Conservation (phyloP, 2,329 filamentous ascomycete genomes). For the Trichoderma semiorbis region DNA sequence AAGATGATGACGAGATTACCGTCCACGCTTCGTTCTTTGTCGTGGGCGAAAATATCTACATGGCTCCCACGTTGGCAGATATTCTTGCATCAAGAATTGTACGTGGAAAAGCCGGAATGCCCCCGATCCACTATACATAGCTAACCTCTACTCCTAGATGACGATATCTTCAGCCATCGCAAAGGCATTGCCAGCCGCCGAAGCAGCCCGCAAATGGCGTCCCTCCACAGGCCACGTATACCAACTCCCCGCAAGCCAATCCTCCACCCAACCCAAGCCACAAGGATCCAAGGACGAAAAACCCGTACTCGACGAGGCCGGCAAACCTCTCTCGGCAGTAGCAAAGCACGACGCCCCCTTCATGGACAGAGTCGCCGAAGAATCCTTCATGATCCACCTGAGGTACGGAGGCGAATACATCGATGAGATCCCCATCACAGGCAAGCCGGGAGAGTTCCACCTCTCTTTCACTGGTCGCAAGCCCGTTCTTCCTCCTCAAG, state of each 20-base stretch:
- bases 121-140: not conserved
- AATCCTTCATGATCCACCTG: conserved; percentile 56
- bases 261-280: conserved; percentile 26
- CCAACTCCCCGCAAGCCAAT: conserved; percentile 35
- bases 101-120: conserved; percentile 23
- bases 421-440: conserved; percentile 66
- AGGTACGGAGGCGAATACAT: conserved; percentile 62
- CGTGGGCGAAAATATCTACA: conserved; percentile 63
- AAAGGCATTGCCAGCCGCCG: conserved; percentile 49
- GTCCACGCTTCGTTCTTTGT: conserved; percentile 62
- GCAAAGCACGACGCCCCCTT: conserved; percentile 39
- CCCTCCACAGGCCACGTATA: conserved; percentile 54
- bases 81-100: conserved; percentile 59
- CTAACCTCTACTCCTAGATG: conserved; percentile 37
- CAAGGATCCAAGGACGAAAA: conserved; percentile 47
- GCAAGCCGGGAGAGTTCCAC: conserved; percentile 63
- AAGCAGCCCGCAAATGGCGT: conserved; percentile 52
- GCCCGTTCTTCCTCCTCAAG: conserved; percentile 33
- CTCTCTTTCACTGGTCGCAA: conserved; percentile 59
- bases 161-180: conserved; percentile 54
- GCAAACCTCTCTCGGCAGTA: conserved; percentile 29
- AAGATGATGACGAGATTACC: conserved; percentile 55
- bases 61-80: conserved; percentile 60
- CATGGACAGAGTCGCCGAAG: conserved; percentile 51
- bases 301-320: conserved; percentile 40